Conservation (phyloP, 805 yeast species). For the Starmera dryadoides region DNA sequence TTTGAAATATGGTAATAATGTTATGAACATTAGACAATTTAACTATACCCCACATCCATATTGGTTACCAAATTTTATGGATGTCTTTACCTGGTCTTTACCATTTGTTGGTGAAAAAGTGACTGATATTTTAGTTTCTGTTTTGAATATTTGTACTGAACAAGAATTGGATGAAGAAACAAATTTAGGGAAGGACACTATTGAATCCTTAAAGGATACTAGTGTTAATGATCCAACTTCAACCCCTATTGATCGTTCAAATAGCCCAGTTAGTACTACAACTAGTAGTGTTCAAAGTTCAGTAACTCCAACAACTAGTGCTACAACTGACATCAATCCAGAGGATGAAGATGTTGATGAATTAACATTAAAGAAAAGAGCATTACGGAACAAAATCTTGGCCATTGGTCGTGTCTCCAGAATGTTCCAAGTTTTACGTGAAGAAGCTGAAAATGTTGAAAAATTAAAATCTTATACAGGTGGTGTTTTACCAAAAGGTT, state of each 20-base stretch:
- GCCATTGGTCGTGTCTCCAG: constrained; percentile 96
- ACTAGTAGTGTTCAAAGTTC: constrained; percentile 1
- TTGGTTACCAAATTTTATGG: constrained; percentile 95
- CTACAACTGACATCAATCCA: constrained; percentile 17
- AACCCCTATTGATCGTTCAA: no score
- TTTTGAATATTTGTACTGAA: constrained; percentile 89
- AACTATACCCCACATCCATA: constrained; percentile 92
- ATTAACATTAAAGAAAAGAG: constrained; percentile 33
- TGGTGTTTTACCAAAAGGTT: constrained; percentile 81
- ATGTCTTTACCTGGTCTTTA: constrained; percentile 93
- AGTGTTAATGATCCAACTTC: constrained; percentile 2
- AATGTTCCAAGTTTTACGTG: constrained; percentile 83
- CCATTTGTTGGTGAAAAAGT: constrained; percentile 97
- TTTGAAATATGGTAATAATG: constrained; percentile 82
- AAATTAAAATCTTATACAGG: constrained; percentile 67
- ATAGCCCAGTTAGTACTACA: no score
- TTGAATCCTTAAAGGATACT: constrained; percentile 4
- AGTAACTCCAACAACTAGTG: background rate
- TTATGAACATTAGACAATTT: constrained; percentile 93
- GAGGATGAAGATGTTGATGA: constrained; percentile 15
- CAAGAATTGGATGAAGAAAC: constrained; percentile 83
- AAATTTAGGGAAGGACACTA: constrained; percentile 29
- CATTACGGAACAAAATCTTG: constrained; percentile 77
- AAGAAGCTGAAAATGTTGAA: constrained; percentile 80
- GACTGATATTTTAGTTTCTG: constrained; percentile 85